Evolutionary conservation across 1,139 yeast genomes (phyloP).

Genomic region (Kurtzmaniella quercitrusa): DNA sequence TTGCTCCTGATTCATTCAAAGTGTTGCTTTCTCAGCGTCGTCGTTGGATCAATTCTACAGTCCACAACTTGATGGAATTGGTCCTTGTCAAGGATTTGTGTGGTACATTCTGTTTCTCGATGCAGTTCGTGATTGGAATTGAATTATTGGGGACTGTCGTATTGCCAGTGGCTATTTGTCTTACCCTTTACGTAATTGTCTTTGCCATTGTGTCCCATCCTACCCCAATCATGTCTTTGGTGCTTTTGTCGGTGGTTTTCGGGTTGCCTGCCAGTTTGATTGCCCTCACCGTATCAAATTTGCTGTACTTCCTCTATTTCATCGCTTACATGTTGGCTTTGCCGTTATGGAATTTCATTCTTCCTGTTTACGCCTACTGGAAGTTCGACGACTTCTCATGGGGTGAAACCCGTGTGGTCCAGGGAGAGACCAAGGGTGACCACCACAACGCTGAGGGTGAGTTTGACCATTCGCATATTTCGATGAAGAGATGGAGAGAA

Average conservation of each 20-base stretch:
- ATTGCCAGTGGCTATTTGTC: slow-evolving; percentile 85
- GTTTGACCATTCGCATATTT: slow-evolving; percentile 82
- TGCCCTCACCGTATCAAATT: slow-evolving; percentile 80
- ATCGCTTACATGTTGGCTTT: slow-evolving; percentile 72
- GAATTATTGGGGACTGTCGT: slow-evolving; percentile 90
- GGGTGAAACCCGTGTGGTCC: slow-evolving; percentile 94
- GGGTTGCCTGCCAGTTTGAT: slow-evolving; percentile 89
- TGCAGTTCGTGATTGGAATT: slow-evolving; percentile 89
- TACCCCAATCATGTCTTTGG: slow-evolving; percentile 76
- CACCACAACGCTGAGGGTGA: slow-evolving; percentile 75
- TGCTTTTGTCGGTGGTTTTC: slow-evolving; percentile 73
- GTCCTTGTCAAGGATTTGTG: slow-evolving; percentile 85
- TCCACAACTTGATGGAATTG: slow-evolving; percentile 90
- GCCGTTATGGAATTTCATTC: slow-evolving; percentile 92
- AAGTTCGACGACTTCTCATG: slow-evolving; percentile 97
- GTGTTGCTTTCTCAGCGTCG: slow-evolving; percentile 92
- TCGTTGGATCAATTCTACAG: slow-evolving; percentile 98
- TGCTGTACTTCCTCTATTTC: slow-evolving; percentile 80
- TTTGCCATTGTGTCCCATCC: slow-evolving; percentile 75
- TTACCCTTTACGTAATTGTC: slow-evolving; percentile 79
- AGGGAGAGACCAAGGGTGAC: slow-evolving; percentile 62
- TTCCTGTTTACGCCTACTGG: slow-evolving; percentile 91
- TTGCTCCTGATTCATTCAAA: slow-evolving; percentile 79
- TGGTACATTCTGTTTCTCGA: slow-evolving; percentile 95
- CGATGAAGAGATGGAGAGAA: slow-evolving; percentile 93